phyloP scores from a whole-genome alignment of 257 asterid genomes.

The Primulina tabacum region DNA sequence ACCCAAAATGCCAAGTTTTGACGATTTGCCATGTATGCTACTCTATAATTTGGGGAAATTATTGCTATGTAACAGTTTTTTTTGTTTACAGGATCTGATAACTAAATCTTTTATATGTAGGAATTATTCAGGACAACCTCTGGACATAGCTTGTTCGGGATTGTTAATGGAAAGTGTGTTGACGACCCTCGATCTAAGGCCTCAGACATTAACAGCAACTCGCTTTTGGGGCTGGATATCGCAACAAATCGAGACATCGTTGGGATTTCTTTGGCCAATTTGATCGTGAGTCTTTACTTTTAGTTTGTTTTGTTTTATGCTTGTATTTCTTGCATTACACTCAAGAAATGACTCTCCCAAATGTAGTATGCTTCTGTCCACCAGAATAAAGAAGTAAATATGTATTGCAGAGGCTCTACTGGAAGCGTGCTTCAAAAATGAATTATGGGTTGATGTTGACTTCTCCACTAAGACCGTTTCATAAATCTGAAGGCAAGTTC shows the following conservation, averaged over 20 bases:
- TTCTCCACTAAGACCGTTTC: conserved; percentile 76
- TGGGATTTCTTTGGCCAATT: conserved; percentile 91
- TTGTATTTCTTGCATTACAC: conserved; percentile 3
- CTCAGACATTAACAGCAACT: conserved; percentile 75
- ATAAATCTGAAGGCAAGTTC: conserved; percentile 47
- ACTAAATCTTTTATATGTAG: conserved; percentile 32
- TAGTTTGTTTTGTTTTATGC: not conserved
- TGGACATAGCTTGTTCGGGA: conserved; percentile 78
- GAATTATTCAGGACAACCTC: conserved; percentile 83
- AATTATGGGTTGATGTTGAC: conserved; percentile 83
- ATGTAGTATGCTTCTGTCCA: conserved; percentile 6
- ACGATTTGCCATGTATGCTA: not conserved
- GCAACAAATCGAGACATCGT: conserved; percentile 84
- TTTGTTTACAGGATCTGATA: conserved; percentile 14
- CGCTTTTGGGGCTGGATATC: conserved; percentile 79
- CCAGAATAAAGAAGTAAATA: conserved; percentile 12
- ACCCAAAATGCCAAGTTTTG: not conserved
- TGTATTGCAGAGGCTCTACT: conserved; percentile 81
- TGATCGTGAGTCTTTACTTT: conserved; percentile 59
- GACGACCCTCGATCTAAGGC: conserved; percentile 89
- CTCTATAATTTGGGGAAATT: too few species aligned
- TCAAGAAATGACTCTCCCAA: conserved; percentile 3
- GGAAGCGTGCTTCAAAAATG: conserved; percentile 90
- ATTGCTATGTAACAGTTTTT: too few species aligned
- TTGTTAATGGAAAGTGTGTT: conserved; percentile 86